phyloP scores from a whole-genome alignment of 371 early-diverging fungal genomes.

The Mucor lusitanicus region DNA sequence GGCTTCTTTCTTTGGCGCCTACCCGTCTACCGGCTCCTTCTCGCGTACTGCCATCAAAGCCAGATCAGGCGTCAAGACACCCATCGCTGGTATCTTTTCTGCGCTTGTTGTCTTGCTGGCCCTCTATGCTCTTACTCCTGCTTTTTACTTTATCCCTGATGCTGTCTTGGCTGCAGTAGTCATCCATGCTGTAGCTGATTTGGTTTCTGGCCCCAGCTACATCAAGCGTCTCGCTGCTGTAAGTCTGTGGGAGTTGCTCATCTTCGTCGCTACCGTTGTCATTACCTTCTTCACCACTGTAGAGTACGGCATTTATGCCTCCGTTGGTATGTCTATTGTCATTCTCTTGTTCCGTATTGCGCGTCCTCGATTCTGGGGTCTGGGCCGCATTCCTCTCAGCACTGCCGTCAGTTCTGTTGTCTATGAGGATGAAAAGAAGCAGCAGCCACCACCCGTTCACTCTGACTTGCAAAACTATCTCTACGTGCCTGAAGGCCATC shows the following conservation, averaged over 20 bases:
- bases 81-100: conserved; percentile 82
- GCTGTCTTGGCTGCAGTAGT: conserved; percentile 82
- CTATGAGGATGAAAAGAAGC: background rate
- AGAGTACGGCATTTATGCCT: conserved; percentile 73
- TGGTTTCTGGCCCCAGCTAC: conserved; percentile 52
- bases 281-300: conserved; percentile 71
- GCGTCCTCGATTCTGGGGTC: conserved; percentile 57
- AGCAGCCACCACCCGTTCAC: background rate
- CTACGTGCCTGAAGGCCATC: conserved; percentile 46
- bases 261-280: conserved; percentile 56
- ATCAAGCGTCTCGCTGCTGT: conserved; percentile 48
- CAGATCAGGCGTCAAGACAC: conserved; percentile 81
- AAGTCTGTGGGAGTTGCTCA: conserved; percentile 52
- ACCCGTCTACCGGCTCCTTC: conserved; percentile 54
- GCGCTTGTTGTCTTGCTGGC: conserved; percentile 76
- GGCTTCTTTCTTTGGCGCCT: conserved; percentile 79
- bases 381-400: conserved; percentile 44
- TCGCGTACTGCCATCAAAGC: conserved; percentile 74
- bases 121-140: conserved; percentile 79
- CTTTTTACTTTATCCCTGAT: conserved; percentile 86
- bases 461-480: conserved; percentile 30
- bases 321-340: conserved; percentile 64
- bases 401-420: conserved; percentile 3
- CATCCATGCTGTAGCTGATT: conserved; percentile 69
- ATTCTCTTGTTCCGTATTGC: conserved; percentile 74